These are phyloP conservation scores for Cystobasidium onofrii DNA, from an alignment of 768 basidiomycete genomes.

Conservation along the genomic window DNA sequence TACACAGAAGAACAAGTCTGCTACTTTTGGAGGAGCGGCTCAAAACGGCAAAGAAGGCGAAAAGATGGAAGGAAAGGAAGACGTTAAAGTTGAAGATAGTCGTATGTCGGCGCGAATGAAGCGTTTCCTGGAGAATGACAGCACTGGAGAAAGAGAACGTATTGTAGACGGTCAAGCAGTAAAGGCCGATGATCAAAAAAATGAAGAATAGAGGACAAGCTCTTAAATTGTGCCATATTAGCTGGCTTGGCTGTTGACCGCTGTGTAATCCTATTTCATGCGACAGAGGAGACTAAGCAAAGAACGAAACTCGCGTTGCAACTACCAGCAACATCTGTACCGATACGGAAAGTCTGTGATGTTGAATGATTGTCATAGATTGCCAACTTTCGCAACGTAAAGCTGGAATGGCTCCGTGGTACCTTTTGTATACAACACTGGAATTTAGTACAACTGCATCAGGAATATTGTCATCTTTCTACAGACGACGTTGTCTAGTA, in stretches of 20 bases:
- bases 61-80: slow-evolving; percentile 17
- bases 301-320: neutral
- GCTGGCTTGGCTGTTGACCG: neutral
- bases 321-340: neutral
- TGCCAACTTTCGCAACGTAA: neutral
- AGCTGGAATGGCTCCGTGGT: neutral
- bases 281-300: too few species aligned
- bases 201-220: neutral
- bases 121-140: slow-evolving; percentile 27
- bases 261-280: too few species aligned
- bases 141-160: neutral
- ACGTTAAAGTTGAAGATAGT: slow-evolving; percentile 24
- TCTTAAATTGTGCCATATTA: neutral
- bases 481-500: neutral
- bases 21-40: slow-evolving; percentile 6
- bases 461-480: too few species aligned
- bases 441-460: too few species aligned
- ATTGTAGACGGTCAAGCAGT: slow-evolving; percentile 7
- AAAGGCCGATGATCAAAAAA: neutral
- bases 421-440: too few species aligned
- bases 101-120: slow-evolving; percentile 32
- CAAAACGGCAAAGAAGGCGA: neutral
- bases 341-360: too few species aligned
- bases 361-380: neutral
- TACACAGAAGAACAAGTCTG: slow-evolving; percentile 14